Percentiles rank a stretch among this genome's conserved stretches.
These are phyloP conservation scores for Aphanomyces invadans DNA, from an alignment of 352 stramenopile species.

Conservation along the genomic window DNA sequence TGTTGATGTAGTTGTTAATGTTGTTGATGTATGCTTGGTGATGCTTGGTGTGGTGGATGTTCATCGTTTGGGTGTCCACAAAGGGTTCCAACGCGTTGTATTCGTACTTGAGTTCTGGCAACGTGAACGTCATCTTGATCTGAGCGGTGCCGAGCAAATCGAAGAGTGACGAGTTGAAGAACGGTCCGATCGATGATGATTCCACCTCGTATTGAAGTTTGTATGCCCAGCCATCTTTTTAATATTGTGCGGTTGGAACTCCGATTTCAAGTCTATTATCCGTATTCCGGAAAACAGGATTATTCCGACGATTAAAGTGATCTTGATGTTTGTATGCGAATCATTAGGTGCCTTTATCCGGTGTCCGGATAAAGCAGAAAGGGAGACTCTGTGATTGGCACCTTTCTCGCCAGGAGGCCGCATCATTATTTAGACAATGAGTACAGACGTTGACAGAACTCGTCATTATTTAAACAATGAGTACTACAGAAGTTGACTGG, in stretches of 20 bases:
- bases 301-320: no score
- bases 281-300: neutral
- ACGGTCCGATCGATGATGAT: neutral
- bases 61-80: constrained; percentile 84
- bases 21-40: constrained; percentile 88
- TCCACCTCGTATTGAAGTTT: neutral
- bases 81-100: constrained; percentile 86
- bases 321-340: constrained; percentile 4
- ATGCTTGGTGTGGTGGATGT: constrained; percentile 90
- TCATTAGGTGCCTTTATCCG: neutral
- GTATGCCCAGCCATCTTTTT: neutral
- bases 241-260: neutral
- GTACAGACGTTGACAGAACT: no score
- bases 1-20: constrained; percentile 82
- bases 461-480: no score
- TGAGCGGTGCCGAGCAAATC: constrained; percentile 11
- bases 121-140: constrained; percentile 58
- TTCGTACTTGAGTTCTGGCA: constrained; percentile 75
- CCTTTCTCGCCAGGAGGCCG: neutral
- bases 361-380: neutral
- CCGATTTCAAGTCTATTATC: no score
- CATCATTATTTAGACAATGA: no score
- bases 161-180: constrained; percentile 14
- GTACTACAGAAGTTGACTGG: no score
- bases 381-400: neutral